Evolutionary conservation across 2,329 filamentous ascomycete species (phyloP).

Genomic region (Phialophora chinensis): DNA sequence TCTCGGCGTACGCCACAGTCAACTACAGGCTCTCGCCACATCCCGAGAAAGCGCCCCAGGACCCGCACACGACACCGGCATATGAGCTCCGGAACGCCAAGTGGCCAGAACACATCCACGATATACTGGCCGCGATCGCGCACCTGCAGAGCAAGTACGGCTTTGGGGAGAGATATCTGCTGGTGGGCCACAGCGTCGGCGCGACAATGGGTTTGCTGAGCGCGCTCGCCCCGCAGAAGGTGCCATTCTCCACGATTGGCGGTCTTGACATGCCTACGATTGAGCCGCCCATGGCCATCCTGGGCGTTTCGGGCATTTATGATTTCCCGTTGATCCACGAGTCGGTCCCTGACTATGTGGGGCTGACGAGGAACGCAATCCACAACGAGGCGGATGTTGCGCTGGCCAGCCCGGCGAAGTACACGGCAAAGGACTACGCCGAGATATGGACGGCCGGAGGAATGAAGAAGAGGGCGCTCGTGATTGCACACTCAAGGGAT

Average conservation of each 20-base stretch:
- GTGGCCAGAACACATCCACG: slow-evolving; percentile 54
- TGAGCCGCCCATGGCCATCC: slow-evolving; percentile 46
- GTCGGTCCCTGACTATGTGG: slow-evolving; percentile 46
- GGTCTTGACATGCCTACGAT: slow-evolving; percentile 20
- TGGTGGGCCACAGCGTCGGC: slow-evolving; percentile 56
- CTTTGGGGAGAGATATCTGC: slow-evolving; percentile 50
- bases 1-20: slow-evolving; percentile 53
- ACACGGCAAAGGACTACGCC: slow-evolving; percentile 23
- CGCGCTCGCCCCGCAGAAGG: slow-evolving; percentile 45
- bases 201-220: slow-evolving; percentile 54
- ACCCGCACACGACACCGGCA: slow-evolving; percentile 40
- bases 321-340: slow-evolving; percentile 49
- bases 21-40: slow-evolving; percentile 55
- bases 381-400: slow-evolving; percentile 47
- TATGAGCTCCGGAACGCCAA: slow-evolving; percentile 46
- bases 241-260: slow-evolving; percentile 16
- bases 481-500: slow-evolving; percentile 50
- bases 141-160: slow-evolving; percentile 50
- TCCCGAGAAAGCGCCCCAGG: slow-evolving; percentile 47
- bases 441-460: slow-evolving; percentile 42
- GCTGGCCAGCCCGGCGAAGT: slow-evolving; percentile 47
- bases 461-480: slow-evolving; percentile 44
- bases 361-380: slow-evolving; percentile 52
- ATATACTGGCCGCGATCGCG: slow-evolving; percentile 49
- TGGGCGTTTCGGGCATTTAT: slow-evolving; percentile 55